Conservation (phyloP, 140 eudicot genomes). For the Ambrosia hybrid region DNA sequence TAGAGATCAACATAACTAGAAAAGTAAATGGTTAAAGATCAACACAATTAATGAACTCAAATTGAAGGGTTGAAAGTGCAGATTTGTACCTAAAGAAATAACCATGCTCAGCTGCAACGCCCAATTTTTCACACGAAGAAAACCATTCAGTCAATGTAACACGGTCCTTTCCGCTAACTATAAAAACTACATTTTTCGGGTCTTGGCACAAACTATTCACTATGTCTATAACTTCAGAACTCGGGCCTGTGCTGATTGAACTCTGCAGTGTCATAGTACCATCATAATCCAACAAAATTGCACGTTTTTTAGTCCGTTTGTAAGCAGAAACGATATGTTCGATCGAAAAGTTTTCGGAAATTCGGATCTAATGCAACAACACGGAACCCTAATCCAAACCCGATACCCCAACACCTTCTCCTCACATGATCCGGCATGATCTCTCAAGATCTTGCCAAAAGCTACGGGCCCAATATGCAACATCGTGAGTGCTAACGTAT, state of each 20-base stretch:
- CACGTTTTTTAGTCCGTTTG: constrained; percentile 76
- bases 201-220: constrained; percentile 71
- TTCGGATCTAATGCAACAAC: constrained; percentile 82
- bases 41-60: constrained; percentile 4
- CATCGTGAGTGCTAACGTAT: constrained; percentile 85
- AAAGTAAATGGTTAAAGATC: not conserved
- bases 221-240: constrained; percentile 53
- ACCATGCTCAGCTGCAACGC: too few species aligned
- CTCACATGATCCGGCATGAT: constrained; percentile 80
- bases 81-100: constrained; percentile 71
- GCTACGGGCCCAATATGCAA: too few species aligned
- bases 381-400: constrained; percentile 92
- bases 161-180: constrained; percentile 82
- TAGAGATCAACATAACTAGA: not conserved
- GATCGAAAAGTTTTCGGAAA: constrained; percentile 73
- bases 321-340: constrained; percentile 90
- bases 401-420: constrained; percentile 96
- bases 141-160: constrained; percentile 71
- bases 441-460: constrained; percentile 88
- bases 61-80: constrained; percentile 2
- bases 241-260: constrained; percentile 55
- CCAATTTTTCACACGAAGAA: constrained; percentile 66
- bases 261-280: constrained; percentile 61
- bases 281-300: too few species aligned
- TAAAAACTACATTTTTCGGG: constrained; percentile 69